Base-by-base conservation (phyloP, 2,329 filamentous ascomycete genomes). In the Magnaporthiopsis incrustans region DNA sequence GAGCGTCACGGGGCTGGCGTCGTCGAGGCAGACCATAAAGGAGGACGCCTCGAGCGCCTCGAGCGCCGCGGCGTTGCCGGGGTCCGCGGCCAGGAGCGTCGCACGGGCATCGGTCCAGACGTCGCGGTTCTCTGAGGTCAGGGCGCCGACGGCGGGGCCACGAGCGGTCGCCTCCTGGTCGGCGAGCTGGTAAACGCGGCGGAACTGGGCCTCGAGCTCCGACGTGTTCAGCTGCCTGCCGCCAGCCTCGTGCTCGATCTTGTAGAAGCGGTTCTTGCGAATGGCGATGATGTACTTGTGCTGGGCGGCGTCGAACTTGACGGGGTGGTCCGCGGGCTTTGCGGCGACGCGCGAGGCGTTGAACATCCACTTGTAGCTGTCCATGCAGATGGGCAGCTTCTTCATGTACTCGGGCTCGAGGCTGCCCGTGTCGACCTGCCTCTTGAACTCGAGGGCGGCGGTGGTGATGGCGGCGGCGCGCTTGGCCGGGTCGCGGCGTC, bases 361-460 rank as follows among this genome's bases (percentile, higher is more conserved):
- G 85, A 99, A 99, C 95, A 99, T 99, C 85, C 89, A 98, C 80
- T 97, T 83, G 82, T 97, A 98, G 74, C 91, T 95, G 82, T 92
- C 92, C 95, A 99, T 99, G 77, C 93, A 95, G 73, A 98, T 94
- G 66, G 95, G 95, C 66, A 96, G 84, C 79, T 92, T 93, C 82
- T 96, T 96, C 92, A 99, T 97, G 80, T 97, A 98, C 78, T 99
- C 95, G 30, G 95, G 95, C 81, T 99, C 95, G 63, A 99, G 82
- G 10, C 86, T 88, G 69, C 89, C 88, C 58, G 77, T 76, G 73
- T 97, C 94, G 26, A 98, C 94, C 79, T 92, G 87, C 77, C 89
- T 90, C 85, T 97, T 97, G 83, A 99, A 99, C 74, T 96, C 92
- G 56, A 99, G 84, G 1, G 87, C 89, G 10, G 91, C 89, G 1